phyloP scores from a whole-genome alignment of 2,329 filamentous ascomycete genomes.

The Diaporthe citrichinensis region DNA sequence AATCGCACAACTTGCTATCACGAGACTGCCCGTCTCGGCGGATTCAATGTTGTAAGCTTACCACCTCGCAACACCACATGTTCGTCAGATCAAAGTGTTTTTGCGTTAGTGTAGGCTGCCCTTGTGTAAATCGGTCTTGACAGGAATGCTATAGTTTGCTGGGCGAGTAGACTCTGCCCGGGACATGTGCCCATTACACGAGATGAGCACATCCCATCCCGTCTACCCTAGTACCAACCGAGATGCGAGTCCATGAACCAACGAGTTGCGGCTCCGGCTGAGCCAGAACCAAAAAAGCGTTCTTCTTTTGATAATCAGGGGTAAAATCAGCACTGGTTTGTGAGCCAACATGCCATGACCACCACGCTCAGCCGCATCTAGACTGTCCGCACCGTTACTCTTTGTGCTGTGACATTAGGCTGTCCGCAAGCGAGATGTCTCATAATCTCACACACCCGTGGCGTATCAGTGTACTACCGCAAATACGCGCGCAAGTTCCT shows the following conservation, averaged over 20 bases:
- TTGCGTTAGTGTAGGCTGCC: background rate
- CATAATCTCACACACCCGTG: slow-evolving; percentile 1
- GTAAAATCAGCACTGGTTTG: background rate
- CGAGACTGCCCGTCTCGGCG: background rate
- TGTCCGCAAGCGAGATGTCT: slow-evolving; percentile 39
- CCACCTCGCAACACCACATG: background rate
- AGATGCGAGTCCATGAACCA: slow-evolving; percentile 8
- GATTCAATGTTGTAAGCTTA: slow-evolving; percentile 19
- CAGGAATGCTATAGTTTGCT: background rate
- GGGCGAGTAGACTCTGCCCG: background rate
- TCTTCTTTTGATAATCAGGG: background rate
- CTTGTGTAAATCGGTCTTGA: background rate
- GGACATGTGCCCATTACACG: background rate
- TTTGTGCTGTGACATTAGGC: background rate
- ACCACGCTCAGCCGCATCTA: slow-evolving; percentile 7
- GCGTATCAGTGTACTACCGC: background rate
- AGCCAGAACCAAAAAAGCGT: background rate
- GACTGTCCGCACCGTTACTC: background rate
- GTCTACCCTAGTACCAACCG: slow-evolving; percentile 21
- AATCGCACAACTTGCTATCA: slow-evolving; percentile 19
- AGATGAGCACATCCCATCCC: slow-evolving; percentile 21
- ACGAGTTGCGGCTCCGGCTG: background rate
- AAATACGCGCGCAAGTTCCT: background rate
- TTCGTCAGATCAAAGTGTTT: background rate
- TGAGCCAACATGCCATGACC: background rate